Evolutionary conservation across 768 basidiomycete species (phyloP), one percentile per base, ranked within the genome.

Genomic region (Collybiopsis luxurians): DNA sequence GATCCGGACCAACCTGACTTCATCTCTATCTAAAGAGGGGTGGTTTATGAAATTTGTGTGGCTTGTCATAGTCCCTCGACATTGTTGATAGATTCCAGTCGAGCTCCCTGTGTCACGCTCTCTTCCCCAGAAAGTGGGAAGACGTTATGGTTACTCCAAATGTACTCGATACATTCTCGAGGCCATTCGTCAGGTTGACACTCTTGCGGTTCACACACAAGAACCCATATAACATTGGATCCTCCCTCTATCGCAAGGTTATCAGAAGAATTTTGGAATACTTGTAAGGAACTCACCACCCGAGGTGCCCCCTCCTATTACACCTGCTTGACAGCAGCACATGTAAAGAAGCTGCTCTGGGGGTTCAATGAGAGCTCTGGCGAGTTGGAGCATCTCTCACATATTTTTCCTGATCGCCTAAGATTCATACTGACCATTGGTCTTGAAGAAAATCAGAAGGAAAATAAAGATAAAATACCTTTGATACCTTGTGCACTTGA

Each of bases 141-240:
- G 12, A 93, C 88, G 24, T 73, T 76, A 71, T 87, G 90, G 31
- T 65, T 71, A 53, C 75, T 73, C 92, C 92, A 94, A 5, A 86
- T 74, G 54, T 75, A 73, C 68, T 92, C 87, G 45, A 94, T 76
- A 23, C 83, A 81, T 28, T 77, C 69, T 24, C 83, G 66, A 2
- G 90, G 85, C 54, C 70, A 67, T 62, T 80, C 73, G 58, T 78
- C 74, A 9, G 77, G 75, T 36, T 71, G 71, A 40, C 74, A 71
- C 47, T 72, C 70, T 59, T 73, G 63, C 36, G 84, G 80, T 46
- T 89, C 86, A 64, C 89, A 80, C 17, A 95, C 83, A 15, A 99
- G 82, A 4, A 99, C 75, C 93, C 95, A 98, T 57, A 98, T 83
- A 6, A 97, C 97, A 67, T 99, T 97, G 70, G 90, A 98, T 1